These are phyloP conservation scores for Metroxylon sagu DNA, from an alignment of 176 grass and related monocot genomes.

Conservation along the genomic window DNA sequence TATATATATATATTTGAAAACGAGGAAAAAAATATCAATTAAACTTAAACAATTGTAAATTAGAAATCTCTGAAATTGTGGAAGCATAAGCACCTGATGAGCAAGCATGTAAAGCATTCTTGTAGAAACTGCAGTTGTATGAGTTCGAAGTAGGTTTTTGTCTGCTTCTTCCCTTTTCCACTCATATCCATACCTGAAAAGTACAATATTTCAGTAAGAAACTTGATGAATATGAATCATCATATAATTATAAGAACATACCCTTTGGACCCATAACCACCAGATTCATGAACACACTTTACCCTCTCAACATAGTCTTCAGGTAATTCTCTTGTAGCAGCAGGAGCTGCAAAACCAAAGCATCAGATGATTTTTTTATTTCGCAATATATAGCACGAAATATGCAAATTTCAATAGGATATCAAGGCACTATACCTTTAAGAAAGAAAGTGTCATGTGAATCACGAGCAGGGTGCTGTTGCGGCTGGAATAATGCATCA, in stretches of 20 bases:
- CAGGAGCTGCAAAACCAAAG: conserved; percentile 39
- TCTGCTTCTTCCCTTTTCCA: conserved; percentile 95
- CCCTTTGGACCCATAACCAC: conserved; percentile 92
- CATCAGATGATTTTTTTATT: no score
- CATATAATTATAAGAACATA: conserved; percentile 30
- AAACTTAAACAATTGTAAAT: no score
- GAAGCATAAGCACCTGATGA: conserved; percentile 42
- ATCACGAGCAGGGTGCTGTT: conserved; percentile 97
- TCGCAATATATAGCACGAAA: not conserved
- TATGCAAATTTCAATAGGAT: not conserved
- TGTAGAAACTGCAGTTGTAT: conserved; percentile 94
- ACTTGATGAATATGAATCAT: conserved; percentile 5
- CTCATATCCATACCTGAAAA: conserved; percentile 84
- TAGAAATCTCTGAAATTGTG: no score
- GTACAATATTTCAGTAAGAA: conserved; percentile 17
- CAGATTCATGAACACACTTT: conserved; percentile 69
- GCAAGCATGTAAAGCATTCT: conserved; percentile 95
- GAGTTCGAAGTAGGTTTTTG: conserved; percentile 91
- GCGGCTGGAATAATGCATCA: conserved; percentile 90
- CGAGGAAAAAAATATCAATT: no score
- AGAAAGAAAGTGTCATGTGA: conserved; percentile 98
- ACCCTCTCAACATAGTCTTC: conserved; percentile 89
- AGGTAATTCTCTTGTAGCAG: conserved; percentile 54
- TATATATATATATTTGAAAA: no score
- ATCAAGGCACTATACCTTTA: conserved; percentile 31